Evolutionary conservation across 176 grass and related monocot species (phyloP).

Genomic region (Chloris gayana): DNA sequence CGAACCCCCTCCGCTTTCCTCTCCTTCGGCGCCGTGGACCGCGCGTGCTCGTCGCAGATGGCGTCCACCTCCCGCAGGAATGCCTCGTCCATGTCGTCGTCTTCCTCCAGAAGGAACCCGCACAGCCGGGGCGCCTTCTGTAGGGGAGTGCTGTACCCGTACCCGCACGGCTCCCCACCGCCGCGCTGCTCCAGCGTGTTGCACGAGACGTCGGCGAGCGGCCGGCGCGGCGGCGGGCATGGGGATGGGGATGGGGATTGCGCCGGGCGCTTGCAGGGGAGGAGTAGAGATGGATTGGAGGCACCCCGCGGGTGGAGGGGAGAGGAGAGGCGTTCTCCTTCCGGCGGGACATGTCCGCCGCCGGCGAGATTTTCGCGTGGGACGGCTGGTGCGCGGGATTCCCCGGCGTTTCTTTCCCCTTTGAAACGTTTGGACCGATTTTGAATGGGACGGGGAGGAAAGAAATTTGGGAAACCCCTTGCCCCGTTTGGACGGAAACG

Average conservation of each 20-base stretch:
- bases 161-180: background rate
- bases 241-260: slow-evolving; percentile 45
- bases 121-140: slow-evolving; percentile 33
- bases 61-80: slow-evolving; percentile 84
- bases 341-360: slow-evolving; percentile 43
- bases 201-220: slow-evolving; percentile 40
- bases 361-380: slow-evolving; percentile 35
- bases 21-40: slow-evolving; percentile 34
- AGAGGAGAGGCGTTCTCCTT: slow-evolving; percentile 41
- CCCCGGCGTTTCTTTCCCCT: background rate
- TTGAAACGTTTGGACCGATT: slow-evolving; percentile 11
- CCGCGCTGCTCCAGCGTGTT: slow-evolving; percentile 35
- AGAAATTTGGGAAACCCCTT: no score
- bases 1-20: slow-evolving; percentile 1
- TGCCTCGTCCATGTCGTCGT: slow-evolving; percentile 67
- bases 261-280: slow-evolving; percentile 46
- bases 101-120: slow-evolving; percentile 38
- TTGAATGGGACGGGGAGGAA: no score
- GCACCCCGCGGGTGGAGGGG: background rate
- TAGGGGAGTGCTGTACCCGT: slow-evolving; percentile 37
- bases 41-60: slow-evolving; percentile 68
- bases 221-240: slow-evolving; percentile 42
- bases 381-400: slow-evolving; percentile 12
- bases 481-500: no score
- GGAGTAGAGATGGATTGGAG: slow-evolving; percentile 25